Evolutionary conservation across 179 eudicot species (phyloP).

Genomic region (Amaranthus tricolor): DNA sequence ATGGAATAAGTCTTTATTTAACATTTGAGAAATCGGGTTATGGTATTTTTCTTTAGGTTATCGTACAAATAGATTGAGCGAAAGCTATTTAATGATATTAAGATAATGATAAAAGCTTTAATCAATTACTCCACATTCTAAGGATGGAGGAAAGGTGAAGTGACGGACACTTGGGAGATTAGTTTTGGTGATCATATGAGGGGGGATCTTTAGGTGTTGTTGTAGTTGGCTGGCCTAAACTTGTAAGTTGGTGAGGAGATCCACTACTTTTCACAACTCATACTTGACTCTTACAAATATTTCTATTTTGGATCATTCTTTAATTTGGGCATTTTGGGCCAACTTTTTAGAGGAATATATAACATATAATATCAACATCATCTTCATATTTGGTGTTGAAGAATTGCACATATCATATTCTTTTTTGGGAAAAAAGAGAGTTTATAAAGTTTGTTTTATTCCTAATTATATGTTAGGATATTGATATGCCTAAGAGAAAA

Average conservation of each 20-base stretch:
- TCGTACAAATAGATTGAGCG: too few relatives aligned
- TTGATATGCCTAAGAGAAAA: too few relatives aligned
- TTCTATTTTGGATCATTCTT: background rate
- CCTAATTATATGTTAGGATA: too few relatives aligned
- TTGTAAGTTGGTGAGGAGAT: slow-evolving; percentile 20
- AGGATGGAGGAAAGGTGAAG: background rate
- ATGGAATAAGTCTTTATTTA: too few relatives aligned
- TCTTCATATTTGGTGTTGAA: background rate
- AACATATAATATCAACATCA: background rate
- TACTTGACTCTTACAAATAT: background rate
- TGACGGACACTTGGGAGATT: background rate
- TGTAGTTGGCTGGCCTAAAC: slow-evolving; percentile 20
- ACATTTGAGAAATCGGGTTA: too few relatives aligned
- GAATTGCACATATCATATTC: background rate
- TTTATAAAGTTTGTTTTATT: too few relatives aligned
- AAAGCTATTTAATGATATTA: too few relatives aligned
- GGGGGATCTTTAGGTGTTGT: slow-evolving; percentile 9
- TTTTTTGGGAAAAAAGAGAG: background rate
- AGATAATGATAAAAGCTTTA: background rate
- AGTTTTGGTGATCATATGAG: slow-evolving; percentile 1
- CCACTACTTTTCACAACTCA: slow-evolving; percentile 21
- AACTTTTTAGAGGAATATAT: background rate
- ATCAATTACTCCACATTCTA: background rate
- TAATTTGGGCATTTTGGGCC: background rate
- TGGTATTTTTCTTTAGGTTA: too few relatives aligned